A percentile compares a stretch with the other conserved stretches of the same genome.
phyloP scores from a whole-genome alignment of 768 basidiomycete species.

The Naematelia aurantialba region DNA sequence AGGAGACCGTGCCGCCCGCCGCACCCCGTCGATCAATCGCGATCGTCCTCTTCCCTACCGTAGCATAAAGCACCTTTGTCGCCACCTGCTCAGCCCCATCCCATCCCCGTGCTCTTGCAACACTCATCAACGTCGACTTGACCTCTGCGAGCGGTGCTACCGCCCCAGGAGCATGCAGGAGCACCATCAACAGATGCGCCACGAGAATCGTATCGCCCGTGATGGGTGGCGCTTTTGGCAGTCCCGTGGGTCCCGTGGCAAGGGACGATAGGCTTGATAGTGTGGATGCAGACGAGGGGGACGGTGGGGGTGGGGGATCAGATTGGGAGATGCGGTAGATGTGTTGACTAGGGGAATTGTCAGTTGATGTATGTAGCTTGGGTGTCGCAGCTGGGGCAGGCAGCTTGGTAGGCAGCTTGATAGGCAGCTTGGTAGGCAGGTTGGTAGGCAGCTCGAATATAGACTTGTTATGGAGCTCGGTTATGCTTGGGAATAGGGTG shows the following conservation, averaged over 20 bases:
- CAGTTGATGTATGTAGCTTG: too few relatives aligned
- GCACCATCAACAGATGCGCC: constrained; percentile 28
- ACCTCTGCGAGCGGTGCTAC: constrained; percentile 28
- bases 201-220: constrained; percentile 35
- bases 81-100: constrained; percentile 21
- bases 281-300: constrained; percentile 31
- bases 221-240: constrained; percentile 19
- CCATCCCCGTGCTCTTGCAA: constrained; percentile 35
- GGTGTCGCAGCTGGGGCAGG: too few relatives aligned
- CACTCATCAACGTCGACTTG: constrained; percentile 27
- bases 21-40: constrained; percentile 40
- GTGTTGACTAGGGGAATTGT: too few relatives aligned
- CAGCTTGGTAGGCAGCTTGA: too few relatives aligned
- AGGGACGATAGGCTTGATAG: constrained; percentile 12
- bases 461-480: too few relatives aligned
- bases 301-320: constrained; percentile 29
- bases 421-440: too few relatives aligned
- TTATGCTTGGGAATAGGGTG: too few relatives aligned
- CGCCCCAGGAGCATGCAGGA: constrained; percentile 14
- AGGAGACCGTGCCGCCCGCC: constrained; percentile 16
- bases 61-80: constrained; percentile 41
- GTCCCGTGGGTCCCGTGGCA: not conserved
- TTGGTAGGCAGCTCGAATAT: too few relatives aligned
- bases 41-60: constrained; percentile 37
- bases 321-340: constrained; percentile 25